Conservation (phyloP, 176 grass and related monocot species). For the barley (Hordeum vulgare) region DNA sequence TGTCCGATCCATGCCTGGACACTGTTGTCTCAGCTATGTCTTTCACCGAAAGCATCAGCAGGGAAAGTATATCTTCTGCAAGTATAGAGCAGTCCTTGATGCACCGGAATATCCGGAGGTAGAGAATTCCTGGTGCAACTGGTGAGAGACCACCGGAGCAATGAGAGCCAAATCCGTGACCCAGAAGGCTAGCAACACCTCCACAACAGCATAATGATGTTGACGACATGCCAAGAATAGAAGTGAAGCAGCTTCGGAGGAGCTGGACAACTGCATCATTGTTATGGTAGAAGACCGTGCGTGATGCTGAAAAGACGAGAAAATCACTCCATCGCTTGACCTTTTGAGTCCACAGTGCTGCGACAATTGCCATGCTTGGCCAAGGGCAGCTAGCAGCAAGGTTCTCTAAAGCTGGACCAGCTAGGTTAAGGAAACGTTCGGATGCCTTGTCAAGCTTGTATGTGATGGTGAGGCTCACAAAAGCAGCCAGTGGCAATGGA, state of each 20-base stretch:
- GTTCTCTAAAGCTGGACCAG: constrained; percentile 88
- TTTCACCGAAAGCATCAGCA: constrained; percentile 81
- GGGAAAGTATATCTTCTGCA: constrained; percentile 64
- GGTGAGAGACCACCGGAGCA: constrained; percentile 84
- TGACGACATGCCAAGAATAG: constrained; percentile 53
- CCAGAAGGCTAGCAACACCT: constrained; percentile 81
- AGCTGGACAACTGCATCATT: constrained; percentile 75
- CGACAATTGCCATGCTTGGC: constrained; percentile 98
- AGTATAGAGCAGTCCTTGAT: constrained; percentile 90
- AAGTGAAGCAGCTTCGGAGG: constrained; percentile 77
- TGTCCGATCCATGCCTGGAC: constrained; percentile 37
- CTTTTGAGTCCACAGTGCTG: constrained; percentile 91
- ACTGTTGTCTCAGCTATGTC: constrained; percentile 61
- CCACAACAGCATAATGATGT: constrained; percentile 54
- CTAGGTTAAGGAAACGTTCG: constrained; percentile 91
- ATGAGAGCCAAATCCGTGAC: constrained; percentile 88
- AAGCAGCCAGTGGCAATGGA: constrained; percentile 88
- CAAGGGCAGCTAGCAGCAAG: constrained; percentile 95
- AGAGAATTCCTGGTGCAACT: constrained; percentile 91
- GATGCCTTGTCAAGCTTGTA: constrained; percentile 98
- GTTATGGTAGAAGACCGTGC: constrained; percentile 96
- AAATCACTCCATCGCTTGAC: constrained; percentile 95
- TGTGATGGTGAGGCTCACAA: constrained; percentile 93
- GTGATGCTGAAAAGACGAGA: constrained; percentile 85
- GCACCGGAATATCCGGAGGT: constrained; percentile 79